A percentile compares a stretch with the other conserved stretches of the same genome.
Evolutionary conservation across 2,329 filamentous ascomycete species (phyloP).

Genomic region (Aphanoascus verrucosus): DNA sequence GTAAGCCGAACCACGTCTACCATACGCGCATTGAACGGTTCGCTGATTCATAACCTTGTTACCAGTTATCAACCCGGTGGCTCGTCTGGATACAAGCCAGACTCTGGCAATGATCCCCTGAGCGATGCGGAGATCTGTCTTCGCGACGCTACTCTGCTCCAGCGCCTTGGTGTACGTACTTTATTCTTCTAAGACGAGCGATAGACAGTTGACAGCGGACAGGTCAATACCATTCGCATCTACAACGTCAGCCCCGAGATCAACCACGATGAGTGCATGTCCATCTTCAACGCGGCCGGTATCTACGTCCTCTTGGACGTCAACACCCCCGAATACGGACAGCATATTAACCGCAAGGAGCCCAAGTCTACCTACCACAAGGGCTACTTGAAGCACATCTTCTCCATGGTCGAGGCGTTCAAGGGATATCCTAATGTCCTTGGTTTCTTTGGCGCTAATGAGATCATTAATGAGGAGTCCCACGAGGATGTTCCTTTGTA

Average conservation of each 20-base stretch:
- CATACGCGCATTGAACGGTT: not conserved
- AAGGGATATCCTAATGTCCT: slow-evolving; percentile 55
- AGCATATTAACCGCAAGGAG: slow-evolving; percentile 46
- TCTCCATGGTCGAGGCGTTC: slow-evolving; percentile 55
- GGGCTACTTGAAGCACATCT: slow-evolving; percentile 48
- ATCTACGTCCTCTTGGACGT: slow-evolving; percentile 59
- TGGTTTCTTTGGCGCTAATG: slow-evolving; percentile 58
- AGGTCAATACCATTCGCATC: slow-evolving; percentile 53
- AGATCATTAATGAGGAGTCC: slow-evolving; percentile 55
- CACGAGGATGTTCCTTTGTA: slow-evolving; percentile 46
- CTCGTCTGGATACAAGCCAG: slow-evolving; percentile 45
- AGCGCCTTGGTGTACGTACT: slow-evolving; percentile 45
- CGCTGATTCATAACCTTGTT: slow-evolving; percentile 4
- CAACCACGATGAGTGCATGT: slow-evolving; percentile 52
- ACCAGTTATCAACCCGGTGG: slow-evolving; percentile 52
- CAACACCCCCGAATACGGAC: slow-evolving; percentile 48
- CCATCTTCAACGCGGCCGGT: slow-evolving; percentile 55
- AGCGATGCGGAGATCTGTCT: slow-evolving; percentile 48
- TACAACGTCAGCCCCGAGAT: slow-evolving; percentile 52
- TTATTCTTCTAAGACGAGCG: not conserved
- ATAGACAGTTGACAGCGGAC: slow-evolving; percentile 1
- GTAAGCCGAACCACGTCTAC: slow-evolving; percentile 27
- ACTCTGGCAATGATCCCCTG: slow-evolving; percentile 43
- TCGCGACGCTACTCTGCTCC: slow-evolving; percentile 54
- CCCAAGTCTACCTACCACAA: slow-evolving; percentile 47